A percentile compares a stretch with the other conserved stretches of the same genome.
Evolutionary conservation across 2,329 filamentous ascomycete species (phyloP).

Genomic region (Nemania bipapillata): DNA sequence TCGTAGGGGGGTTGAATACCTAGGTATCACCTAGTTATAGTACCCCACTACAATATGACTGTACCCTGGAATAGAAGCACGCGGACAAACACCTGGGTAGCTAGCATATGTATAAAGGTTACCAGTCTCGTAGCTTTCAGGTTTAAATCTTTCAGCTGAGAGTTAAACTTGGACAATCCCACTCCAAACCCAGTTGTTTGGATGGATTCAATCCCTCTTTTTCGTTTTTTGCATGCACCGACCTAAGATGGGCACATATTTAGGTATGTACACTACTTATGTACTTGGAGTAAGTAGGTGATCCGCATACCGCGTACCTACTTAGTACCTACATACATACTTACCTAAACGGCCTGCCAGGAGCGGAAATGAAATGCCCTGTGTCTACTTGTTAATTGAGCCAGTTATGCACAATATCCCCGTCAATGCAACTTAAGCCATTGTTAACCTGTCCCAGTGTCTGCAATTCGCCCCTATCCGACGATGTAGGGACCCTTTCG

Average conservation of each 20-base stretch:
- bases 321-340: background rate
- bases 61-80: conserved; percentile 5
- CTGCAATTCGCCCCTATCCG: conserved; percentile 29
- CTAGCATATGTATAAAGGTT: conserved; percentile 16
- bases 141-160: background rate
- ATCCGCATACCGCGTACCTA: too few relatives aligned
- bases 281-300: too few relatives aligned
- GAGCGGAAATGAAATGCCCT: conserved; percentile 17
- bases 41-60: background rate
- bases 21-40: background rate
- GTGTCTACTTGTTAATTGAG: conserved; percentile 14
- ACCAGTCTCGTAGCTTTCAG: conserved; percentile 19
- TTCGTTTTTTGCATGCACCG: conserved; percentile 5
- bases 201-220: conserved; percentile 2
- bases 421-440: conserved; percentile 22
- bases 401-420: conserved; percentile 28
- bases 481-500: conserved; percentile 23
- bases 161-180: conserved; percentile 15
- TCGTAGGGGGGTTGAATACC: background rate
- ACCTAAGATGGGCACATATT: background rate
- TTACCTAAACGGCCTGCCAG: conserved; percentile 11
- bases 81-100: background rate
- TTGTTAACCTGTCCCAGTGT: conserved; percentile 3
- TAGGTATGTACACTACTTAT: too few relatives aligned
- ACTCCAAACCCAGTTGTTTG: conserved; percentile 15